Conservation (phyloP, 257 asterid genomes). For the Anisodus acutangulus region DNA sequence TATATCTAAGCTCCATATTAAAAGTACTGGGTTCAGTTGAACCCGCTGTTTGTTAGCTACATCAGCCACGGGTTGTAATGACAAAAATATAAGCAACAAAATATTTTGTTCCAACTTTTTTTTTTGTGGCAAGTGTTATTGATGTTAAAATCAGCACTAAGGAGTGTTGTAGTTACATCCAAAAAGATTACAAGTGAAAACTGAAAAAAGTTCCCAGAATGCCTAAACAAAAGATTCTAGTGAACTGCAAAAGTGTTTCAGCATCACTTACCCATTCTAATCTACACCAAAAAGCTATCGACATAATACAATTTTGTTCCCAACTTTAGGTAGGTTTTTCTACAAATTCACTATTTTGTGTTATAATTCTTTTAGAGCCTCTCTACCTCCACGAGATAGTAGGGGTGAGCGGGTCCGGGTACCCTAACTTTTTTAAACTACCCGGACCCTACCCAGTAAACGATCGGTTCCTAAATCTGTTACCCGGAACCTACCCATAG, state of each 20-base stretch:
- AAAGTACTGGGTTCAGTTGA: too few relatives aligned
- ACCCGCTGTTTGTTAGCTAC: too few relatives aligned
- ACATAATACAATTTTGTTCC: neutral
- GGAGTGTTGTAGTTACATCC: neutral
- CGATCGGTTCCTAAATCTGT: too few relatives aligned
- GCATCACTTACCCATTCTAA: neutral
- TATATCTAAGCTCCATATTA: neutral
- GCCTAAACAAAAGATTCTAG: neutral
- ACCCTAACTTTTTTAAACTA: too few relatives aligned
- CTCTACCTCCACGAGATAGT: too few relatives aligned
- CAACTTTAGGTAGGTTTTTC: neutral
- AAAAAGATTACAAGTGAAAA: neutral
- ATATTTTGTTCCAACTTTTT: neutral
- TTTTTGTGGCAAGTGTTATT: too few relatives aligned
- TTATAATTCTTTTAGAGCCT: neutral
- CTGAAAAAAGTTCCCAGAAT: neutral
- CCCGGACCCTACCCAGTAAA: too few relatives aligned
- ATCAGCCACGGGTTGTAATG: neutral
- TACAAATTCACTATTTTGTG: neutral
- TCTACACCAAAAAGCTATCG: neutral
- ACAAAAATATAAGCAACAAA: neutral
- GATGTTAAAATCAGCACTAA: conserved; percentile 23
- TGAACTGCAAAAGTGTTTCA: neutral
- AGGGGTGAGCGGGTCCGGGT: too few relatives aligned
- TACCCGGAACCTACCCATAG: too few relatives aligned